Evolutionary conservation across 176 grass and related monocot species (phyloP), one percentile per base, ranked within the genome.

Genomic region (Tillandsia fasciculata): DNA sequence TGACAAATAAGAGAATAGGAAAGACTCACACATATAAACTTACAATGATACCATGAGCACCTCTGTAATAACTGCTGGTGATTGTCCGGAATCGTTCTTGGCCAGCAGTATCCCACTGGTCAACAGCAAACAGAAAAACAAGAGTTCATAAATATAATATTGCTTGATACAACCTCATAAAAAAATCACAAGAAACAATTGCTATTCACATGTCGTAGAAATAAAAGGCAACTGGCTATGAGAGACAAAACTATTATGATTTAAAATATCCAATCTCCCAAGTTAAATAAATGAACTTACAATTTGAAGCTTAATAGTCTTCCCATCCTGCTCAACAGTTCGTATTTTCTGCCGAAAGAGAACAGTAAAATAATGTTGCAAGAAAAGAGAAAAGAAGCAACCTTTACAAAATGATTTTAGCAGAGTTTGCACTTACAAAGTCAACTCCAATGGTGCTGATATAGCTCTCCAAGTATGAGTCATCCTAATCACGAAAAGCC

Each of bases 1-100:
- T 42, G 33, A 42, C 33, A 42, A 42, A 42, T 42, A 42, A 42
- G 7, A 42, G 33, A 42, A 6, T 42, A 42, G 33, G 5, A 42
- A 61, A 17, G n/a, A 22, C 17, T 18, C 22, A 1, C 13, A 49
- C 17, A 61, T 23, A 61, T 61, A 15, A 51, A 65, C 72, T 65
- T 51, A 96, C 91, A 64, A 96, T 96, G 71, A 96, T 96, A 50
- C 91, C 91, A 67, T 96, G 91, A 57, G 91, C 91, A 75, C 91
- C 91, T 50, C 91, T 68, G 76, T 96, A 96, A 72, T 96, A 96
- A 66, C 91, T 90, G 58, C 91, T 96, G 3, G 91, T 96, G 58
- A 96, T 96, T 64, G 91, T 96, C 66, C 91, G 87, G 79, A 96
- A 96, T 9, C 91, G 83, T 72, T 96, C 91, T 87, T 96, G 91